Base-by-base conservation (phyloP, 2,329 filamentous ascomycete genomes). In the Fusarium heterosporum region DNA sequence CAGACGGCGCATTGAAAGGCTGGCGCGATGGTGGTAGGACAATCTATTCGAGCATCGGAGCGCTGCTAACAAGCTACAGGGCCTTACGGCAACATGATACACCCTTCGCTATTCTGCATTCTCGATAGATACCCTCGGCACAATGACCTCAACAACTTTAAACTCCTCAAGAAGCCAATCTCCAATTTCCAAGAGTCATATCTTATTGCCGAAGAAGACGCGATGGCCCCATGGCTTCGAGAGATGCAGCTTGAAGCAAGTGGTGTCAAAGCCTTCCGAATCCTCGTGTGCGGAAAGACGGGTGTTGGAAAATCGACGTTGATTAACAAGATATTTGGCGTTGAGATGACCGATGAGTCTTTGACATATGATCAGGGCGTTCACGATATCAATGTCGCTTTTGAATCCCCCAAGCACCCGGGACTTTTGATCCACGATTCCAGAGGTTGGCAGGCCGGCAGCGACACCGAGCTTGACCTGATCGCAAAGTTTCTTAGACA, bases 291-390 rank as follows among this genome's bases (percentile, higher is more conserved):
- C 1, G 71, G 71, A 3, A 73, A 73, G 28, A 73, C 71, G 4
- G 71, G 71, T 1, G 71, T 73, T 1, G 71, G 71, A 1, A 73
- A 73, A 4, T 73, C 71, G n/a, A 73, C 71, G 0, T 25, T 73
- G n/a, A 73, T 73, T 40, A 73, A 73, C 48, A 73, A 71, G 14
- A 71, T 73, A 4, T 73, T 73, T 46, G 71, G 71, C 2, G 71
- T 73, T 22, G 71, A 73, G 26, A 69, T 73, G 62, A 73, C 71
- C 0, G 61, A 62, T 1, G 71, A 73, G 48, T 73, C 71, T 2
- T 19, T 61, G 1, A 72, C 71, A 2, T 73, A 73, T 10, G 54
- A 69, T 0, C 71, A 73, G 9, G 71, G 71, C 3, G 71, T 73
- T 2, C 71, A 73, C 14, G 71, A 73, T 12, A 73, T 73, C 8